These are phyloP conservation scores for Stachybotrys chartarum DNA, from an alignment of 2,329 filamentous ascomycete species.

Conservation along the genomic window DNA sequence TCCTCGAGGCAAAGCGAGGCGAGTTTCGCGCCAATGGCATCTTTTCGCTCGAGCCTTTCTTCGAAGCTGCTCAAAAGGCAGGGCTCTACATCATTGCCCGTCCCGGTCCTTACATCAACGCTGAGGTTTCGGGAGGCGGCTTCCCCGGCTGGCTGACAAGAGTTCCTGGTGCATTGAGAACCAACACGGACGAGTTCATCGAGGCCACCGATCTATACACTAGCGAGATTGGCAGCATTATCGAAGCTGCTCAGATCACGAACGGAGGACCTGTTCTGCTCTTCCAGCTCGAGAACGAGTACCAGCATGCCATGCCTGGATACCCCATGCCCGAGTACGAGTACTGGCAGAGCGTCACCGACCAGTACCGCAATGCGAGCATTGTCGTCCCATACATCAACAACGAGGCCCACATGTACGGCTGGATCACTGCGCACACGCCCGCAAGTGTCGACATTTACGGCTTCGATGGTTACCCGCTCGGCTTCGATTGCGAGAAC, in stretches of 20 bases:
- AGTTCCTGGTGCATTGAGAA: constrained; percentile 50
- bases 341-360: constrained; percentile 60
- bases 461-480: constrained; percentile 35
- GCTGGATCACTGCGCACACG: constrained; percentile 10
- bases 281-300: constrained; percentile 69
- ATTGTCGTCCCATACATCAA: constrained; percentile 63
- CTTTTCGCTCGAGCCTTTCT: constrained; percentile 63
- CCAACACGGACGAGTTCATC: constrained; percentile 47
- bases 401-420: constrained; percentile 51
- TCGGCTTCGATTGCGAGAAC: constrained; percentile 37
- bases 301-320: constrained; percentile 5
- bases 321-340: constrained; percentile 46
- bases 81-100: constrained; percentile 64
- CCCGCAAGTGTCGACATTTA: constrained; percentile 25
- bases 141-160: constrained; percentile 68
- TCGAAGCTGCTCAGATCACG: constrained; percentile 65
- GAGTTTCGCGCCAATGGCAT: constrained; percentile 59
- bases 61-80: constrained; percentile 57
- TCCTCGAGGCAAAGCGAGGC: constrained; percentile 62
- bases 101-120: constrained; percentile 64
- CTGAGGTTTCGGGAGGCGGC: constrained; percentile 60
- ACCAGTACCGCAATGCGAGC: constrained; percentile 55
- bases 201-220: constrained; percentile 46
- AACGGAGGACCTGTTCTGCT: constrained; percentile 67
- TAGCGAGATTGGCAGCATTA: constrained; percentile 50